These are phyloP conservation scores for Eutrema salsugineum DNA, from an alignment of 441 rosid species.

Conservation along the genomic window DNA sequence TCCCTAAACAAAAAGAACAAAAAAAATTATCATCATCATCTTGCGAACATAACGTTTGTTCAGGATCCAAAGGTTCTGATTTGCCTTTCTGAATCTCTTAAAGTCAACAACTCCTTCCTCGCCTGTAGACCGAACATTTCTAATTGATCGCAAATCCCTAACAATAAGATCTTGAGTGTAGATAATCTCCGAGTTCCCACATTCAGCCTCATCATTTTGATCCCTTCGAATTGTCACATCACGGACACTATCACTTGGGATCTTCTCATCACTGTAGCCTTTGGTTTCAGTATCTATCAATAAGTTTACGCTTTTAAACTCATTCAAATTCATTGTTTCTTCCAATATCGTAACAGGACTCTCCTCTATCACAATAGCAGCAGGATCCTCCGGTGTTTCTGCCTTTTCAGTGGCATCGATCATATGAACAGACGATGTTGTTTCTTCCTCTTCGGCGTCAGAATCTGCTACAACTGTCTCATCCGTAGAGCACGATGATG, in stretches of 20 bases:
- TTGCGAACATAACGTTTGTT: not conserved
- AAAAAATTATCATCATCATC: not conserved
- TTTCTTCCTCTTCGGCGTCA: slow-evolving; percentile 59
- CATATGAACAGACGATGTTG: slow-evolving; percentile 40
- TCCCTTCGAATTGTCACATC: slow-evolving; percentile 35
- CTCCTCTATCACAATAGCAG: slow-evolving; percentile 31
- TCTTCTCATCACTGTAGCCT: slow-evolving; percentile 12
- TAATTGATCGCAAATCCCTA: slow-evolving; percentile 37
- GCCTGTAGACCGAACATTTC: slow-evolving; percentile 24
- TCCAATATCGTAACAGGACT: slow-evolving; percentile 24
- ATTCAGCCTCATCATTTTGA: slow-evolving; percentile 46
- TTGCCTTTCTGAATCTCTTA: slow-evolving; percentile 90
- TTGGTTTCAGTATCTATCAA: slow-evolving; percentile 12
- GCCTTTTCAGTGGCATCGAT: slow-evolving; percentile 34
- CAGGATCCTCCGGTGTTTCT: slow-evolving; percentile 32
- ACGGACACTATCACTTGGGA: slow-evolving; percentile 20
- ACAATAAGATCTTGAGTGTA: slow-evolving; percentile 65
- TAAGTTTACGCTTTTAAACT: slow-evolving; percentile 25
- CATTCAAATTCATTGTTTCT: slow-evolving; percentile 22
- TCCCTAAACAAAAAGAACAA: slow-evolving; percentile 36
- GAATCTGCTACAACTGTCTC: slow-evolving; percentile 97
- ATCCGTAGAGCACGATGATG: slow-evolving; percentile 93
- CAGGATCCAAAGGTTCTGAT: not conserved
- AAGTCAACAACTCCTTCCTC: slow-evolving; percentile 48
- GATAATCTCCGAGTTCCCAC: slow-evolving; percentile 60